Percentiles rank a stretch among this genome's conserved stretches.
Conservation (phyloP, 768 basidiomycete species). For the Rhodotorula graminis region DNA sequence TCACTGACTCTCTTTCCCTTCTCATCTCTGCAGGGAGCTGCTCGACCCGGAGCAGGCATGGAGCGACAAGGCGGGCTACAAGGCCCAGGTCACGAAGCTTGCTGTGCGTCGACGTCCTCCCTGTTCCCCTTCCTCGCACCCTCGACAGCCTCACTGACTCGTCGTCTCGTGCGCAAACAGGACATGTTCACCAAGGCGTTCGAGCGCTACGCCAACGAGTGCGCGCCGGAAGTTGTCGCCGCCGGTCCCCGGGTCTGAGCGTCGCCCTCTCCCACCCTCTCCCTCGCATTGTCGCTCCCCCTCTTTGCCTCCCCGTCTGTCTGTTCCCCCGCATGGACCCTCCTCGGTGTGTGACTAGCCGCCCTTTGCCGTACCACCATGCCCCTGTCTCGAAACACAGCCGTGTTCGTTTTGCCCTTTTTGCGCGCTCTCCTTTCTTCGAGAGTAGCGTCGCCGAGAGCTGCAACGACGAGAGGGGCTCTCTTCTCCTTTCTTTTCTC, state of each 20-base stretch:
- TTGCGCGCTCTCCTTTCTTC: no score
- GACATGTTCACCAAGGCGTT: constrained; percentile 85
- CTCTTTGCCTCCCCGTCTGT: neutral
- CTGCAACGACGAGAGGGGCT: no score
- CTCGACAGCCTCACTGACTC: neutral
- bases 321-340: neutral
- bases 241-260: constrained; percentile 61
- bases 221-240: constrained; percentile 68
- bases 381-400: no score
- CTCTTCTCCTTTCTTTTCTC: no score
- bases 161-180: constrained; percentile 49
- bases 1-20: neutral
- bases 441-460: no score
- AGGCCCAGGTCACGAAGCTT: constrained; percentile 64
- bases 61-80: constrained; percentile 75
- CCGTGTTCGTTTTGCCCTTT: no score
- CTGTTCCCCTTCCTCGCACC: neutral
- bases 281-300: neutral
- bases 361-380: no score
- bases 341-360: neutral
- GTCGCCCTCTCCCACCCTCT: neutral
- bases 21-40: constrained; percentile 57
- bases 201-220: constrained; percentile 81
- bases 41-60: constrained; percentile 84
- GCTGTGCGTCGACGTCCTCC: constrained; percentile 50